These are phyloP conservation scores for Arctium lappa DNA, from an alignment of 129 eudicot species.

Conservation along the genomic window DNA sequence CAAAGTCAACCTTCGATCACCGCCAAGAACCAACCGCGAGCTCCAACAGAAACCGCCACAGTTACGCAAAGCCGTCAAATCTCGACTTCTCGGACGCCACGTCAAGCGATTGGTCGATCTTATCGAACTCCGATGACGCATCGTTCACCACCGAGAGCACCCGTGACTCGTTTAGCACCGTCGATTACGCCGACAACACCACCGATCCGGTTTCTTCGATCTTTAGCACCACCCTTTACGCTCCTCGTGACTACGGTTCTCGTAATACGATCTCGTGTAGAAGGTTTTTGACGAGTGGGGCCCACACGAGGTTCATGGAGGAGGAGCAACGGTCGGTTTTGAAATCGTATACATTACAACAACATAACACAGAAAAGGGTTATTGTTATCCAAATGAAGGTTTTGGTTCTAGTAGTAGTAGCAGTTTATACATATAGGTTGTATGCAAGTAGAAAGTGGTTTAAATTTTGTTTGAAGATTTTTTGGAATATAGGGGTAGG, in stretches of 20 bases:
- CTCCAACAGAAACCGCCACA: slow-evolving; percentile 26
- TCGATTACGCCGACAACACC: slow-evolving; percentile 51
- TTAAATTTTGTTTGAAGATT: slow-evolving; percentile 7
- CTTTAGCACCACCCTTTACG: slow-evolving; percentile 40
- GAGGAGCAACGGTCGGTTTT: slow-evolving; percentile 41
- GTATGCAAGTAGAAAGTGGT: slow-evolving; percentile 19
- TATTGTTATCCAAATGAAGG: slow-evolving; percentile 25
- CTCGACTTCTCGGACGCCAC: slow-evolving; percentile 67
- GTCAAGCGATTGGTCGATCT: slow-evolving; percentile 84
- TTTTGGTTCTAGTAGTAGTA: slow-evolving; percentile 18
- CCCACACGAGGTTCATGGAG: slow-evolving; percentile 47
- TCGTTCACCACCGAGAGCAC: slow-evolving; percentile 95
- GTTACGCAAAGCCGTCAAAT: slow-evolving; percentile 28
- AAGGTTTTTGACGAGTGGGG: slow-evolving; percentile 42
- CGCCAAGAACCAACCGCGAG: slow-evolving; percentile 25
- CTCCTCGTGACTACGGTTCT: slow-evolving; percentile 37
- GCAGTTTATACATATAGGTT: slow-evolving; percentile 24
- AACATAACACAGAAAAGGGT: slow-evolving; percentile 14
- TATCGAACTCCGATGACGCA: slow-evolving; percentile 92
- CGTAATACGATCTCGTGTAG: slow-evolving; percentile 54
- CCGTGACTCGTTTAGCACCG: slow-evolving; percentile 87
- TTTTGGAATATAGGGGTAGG: slow-evolving; percentile 29
- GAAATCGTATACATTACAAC: slow-evolving; percentile 33
- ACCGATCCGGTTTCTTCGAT: slow-evolving; percentile 64
- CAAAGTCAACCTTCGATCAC: slow-evolving; percentile 40